These are phyloP conservation scores for Simplicillium aogashimaense DNA, from an alignment of 2,329 filamentous ascomycete species.

Conservation along the genomic window DNA sequence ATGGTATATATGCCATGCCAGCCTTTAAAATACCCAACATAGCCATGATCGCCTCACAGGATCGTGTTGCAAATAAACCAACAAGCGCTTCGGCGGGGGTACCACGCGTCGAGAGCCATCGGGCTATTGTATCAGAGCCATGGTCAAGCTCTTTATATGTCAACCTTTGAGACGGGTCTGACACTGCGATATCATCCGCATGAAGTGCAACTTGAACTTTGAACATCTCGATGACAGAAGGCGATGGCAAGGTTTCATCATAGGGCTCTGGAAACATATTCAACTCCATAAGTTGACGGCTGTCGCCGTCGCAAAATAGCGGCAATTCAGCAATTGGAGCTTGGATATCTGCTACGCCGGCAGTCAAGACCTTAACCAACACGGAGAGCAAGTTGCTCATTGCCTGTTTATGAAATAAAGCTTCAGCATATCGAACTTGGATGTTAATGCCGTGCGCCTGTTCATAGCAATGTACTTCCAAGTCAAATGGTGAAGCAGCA, in stretches of 20 bases:
- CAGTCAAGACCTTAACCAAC: slow-evolving; percentile 1
- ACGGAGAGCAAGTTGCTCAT: background rate
- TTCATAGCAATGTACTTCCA: slow-evolving; percentile 1
- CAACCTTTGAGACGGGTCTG: slow-evolving; percentile 7
- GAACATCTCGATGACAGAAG: slow-evolving; percentile 14
- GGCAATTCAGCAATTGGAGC: background rate
- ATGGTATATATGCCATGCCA: slow-evolving; percentile 14
- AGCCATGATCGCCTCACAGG: slow-evolving; percentile 13
- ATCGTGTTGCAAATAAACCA: slow-evolving; percentile 10
- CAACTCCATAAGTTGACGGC: background rate
- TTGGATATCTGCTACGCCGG: slow-evolving; percentile 1
- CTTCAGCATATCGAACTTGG: background rate
- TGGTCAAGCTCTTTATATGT: slow-evolving; percentile 14
- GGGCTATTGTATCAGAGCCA: slow-evolving; percentile 9
- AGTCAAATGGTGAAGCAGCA: background rate
- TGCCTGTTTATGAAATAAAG: background rate
- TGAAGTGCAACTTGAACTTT: slow-evolving; percentile 6
- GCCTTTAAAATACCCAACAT: slow-evolving; percentile 16
- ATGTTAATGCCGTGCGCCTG: background rate
- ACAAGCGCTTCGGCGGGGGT: slow-evolving; percentile 10
- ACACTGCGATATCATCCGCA: slow-evolving; percentile 9
- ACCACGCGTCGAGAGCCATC: slow-evolving; percentile 8
- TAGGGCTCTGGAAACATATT: slow-evolving; percentile 1
- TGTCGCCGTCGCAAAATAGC: background rate
- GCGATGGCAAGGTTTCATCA: slow-evolving; percentile 7